phyloP scores from a whole-genome alignment of 202 grass and related monocot species.

The Miscanthus sacchariflorus region DNA sequence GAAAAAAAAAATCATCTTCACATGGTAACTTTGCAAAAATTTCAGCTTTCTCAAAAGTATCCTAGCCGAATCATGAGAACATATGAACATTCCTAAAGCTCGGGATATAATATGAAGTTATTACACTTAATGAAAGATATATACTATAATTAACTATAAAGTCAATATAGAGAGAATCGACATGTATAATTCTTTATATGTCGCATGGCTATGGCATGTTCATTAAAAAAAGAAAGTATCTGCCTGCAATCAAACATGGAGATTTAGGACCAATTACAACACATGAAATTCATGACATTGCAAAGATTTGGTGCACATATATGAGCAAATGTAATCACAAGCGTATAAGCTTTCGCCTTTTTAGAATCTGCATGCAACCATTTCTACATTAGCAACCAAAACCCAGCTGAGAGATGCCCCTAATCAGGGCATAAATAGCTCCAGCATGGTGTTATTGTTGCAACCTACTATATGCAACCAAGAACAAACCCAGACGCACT shows the following conservation, averaged over 20 bases:
- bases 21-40: no score
- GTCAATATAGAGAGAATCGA: neutral
- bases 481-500: neutral
- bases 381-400: neutral
- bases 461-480: neutral
- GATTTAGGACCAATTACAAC: neutral
- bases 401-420: neutral
- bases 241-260: neutral
- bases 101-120: neutral
- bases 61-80: neutral
- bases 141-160: neutral
- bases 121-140: no score
- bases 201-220: neutral
- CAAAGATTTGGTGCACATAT: neutral
- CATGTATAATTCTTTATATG: neutral
- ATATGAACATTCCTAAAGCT: neutral
- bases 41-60: no score
- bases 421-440: neutral
- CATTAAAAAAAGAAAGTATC: neutral
- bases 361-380: neutral
- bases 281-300: neutral
- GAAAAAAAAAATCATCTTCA: no score
- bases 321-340: neutral
- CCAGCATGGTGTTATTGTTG: neutral
- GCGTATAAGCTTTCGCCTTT: neutral